phyloP scores from a whole-genome alignment of 305 asterid species.

The Salvia sclarea region DNA sequence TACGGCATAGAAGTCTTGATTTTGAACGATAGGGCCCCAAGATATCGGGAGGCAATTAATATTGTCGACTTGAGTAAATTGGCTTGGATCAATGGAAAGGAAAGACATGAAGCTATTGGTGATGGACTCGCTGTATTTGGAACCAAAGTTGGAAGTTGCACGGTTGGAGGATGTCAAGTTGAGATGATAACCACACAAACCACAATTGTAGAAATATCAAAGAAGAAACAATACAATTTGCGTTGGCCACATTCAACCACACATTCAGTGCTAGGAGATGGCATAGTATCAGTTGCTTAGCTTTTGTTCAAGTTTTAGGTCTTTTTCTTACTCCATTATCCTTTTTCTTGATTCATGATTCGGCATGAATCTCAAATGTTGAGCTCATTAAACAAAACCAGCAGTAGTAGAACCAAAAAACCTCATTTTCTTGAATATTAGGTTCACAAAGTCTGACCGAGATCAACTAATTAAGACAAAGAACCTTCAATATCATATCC shows the following conservation, averaged over 20 bases:
- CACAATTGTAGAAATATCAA: constrained; percentile 53
- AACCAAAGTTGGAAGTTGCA: constrained; percentile 49
- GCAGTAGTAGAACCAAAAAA: neutral
- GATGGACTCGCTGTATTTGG: constrained; percentile 58
- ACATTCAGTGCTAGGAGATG: neutral
- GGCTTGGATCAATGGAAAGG: constrained; percentile 65
- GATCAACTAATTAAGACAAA: no score
- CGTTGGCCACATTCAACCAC: neutral
- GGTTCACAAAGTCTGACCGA: no score
- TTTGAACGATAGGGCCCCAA: constrained; percentile 51
- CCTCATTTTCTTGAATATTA: constrained; percentile 20
- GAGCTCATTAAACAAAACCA: neutral
- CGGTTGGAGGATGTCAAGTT: constrained; percentile 65
- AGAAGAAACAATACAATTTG: neutral
- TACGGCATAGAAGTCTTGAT: constrained; percentile 77
- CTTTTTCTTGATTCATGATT: neutral
- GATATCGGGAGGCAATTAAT: constrained; percentile 64
- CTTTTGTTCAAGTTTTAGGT: neutral
- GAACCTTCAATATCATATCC: neutral
- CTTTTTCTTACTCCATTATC: neutral
- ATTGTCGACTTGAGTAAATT: constrained; percentile 76
- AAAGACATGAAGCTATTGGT: constrained; percentile 61
- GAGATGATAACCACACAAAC: constrained; percentile 77
- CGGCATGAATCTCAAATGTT: neutral
- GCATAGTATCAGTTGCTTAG: neutral